Conservation (phyloP, 1,284 basidiomycete genomes). For the Rhodotorula sp. region DNA sequence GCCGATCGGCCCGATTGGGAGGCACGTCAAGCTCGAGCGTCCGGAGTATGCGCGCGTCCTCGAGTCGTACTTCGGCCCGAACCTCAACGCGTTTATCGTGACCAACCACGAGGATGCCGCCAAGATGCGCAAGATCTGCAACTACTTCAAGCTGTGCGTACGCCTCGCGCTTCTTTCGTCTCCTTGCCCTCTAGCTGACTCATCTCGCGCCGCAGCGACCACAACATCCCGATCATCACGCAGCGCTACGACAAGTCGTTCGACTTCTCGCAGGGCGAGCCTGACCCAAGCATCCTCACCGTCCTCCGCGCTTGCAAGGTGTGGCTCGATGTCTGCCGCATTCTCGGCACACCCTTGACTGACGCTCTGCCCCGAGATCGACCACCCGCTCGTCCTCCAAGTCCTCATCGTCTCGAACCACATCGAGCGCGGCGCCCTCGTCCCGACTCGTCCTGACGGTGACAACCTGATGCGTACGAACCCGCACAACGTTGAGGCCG, state of each 20-base stretch:
- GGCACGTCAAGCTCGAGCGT: constrained; percentile 73
- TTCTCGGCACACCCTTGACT: not conserved
- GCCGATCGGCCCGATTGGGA: constrained; percentile 85
- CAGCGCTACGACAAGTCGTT: constrained; percentile 67
- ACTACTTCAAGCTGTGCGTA: constrained; percentile 3
- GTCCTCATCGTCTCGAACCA: constrained; percentile 70
- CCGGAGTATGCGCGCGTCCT: constrained; percentile 67
- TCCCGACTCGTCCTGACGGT: constrained; percentile 61
- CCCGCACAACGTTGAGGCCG: constrained; percentile 45
- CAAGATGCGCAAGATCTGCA: not conserved
- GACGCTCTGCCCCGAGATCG: constrained; percentile 57
- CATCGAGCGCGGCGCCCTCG: constrained; percentile 74
- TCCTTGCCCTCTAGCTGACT: not conserved
- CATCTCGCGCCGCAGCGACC: not conserved
- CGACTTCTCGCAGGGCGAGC: constrained; percentile 55
- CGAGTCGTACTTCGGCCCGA: constrained; percentile 62
- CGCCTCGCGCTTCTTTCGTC: not conserved
- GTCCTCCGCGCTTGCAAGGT: constrained; percentile 82
- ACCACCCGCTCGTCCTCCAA: constrained; percentile 71
- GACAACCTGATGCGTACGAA: constrained; percentile 53
- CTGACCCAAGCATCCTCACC: constrained; percentile 62
- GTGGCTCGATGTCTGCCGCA: constrained; percentile 42
- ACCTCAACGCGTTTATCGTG: constrained; percentile 74
- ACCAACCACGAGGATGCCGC: constrained; percentile 68
- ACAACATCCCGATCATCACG: constrained; percentile 60